Conservation (phyloP, 2,329 filamentous ascomycete species). For the Emmonsiellopsis sp. region DNA sequence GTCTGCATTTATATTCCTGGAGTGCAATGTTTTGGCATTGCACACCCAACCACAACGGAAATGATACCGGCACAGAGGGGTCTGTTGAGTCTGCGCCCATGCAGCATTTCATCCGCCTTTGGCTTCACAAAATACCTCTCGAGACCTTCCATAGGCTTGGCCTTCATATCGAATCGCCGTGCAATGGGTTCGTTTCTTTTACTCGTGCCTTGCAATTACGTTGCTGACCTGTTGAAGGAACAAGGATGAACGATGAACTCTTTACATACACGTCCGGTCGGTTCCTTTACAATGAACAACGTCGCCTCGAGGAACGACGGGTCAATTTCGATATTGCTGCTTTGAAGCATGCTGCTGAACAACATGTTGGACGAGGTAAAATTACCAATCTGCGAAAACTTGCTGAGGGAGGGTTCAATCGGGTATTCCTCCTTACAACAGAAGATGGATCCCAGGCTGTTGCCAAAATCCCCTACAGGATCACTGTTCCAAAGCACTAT, state of each 20-base stretch:
- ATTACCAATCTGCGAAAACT: not conserved
- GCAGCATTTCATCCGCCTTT: conserved; percentile 5
- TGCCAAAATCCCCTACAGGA: conserved; percentile 16
- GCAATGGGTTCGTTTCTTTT: conserved; percentile 6
- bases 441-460: conserved; percentile 16
- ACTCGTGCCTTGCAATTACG: conserved; percentile 1
- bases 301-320: not conserved
- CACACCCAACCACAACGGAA: not conserved
- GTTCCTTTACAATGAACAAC: conserved; percentile 1
- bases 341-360: not conserved
- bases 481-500: conserved; percentile 14
- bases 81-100: conserved; percentile 3
- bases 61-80: conserved; percentile 7
- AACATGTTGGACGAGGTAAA: not conserved
- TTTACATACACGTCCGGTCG: not conserved
- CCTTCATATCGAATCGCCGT: conserved; percentile 6
- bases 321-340: not conserved
- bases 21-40: not conserved
- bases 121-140: conserved; percentile 3
- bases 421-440: conserved; percentile 8
- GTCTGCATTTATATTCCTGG: too few relatives aligned
- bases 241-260: not conserved
- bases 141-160: conserved; percentile 5
- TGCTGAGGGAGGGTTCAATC: not conserved
- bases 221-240: conserved; percentile 7